phyloP scores from a whole-genome alignment of 2,329 filamentous ascomycete genomes.

The Aphanocladium album region DNA sequence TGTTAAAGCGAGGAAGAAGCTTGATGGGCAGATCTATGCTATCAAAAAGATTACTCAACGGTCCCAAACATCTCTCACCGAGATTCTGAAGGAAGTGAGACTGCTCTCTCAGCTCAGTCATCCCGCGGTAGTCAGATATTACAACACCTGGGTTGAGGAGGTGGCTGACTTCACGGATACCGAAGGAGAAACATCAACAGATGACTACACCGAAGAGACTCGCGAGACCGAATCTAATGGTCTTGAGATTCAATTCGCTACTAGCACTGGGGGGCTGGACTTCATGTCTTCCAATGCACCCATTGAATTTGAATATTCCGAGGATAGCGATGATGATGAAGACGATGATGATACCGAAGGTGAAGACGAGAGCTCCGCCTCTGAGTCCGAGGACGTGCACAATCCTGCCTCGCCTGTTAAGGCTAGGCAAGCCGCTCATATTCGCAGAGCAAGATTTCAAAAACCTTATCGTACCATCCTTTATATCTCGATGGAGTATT shows the following conservation, averaged over 20 bases:
- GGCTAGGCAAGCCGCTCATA: slow-evolving; percentile 24
- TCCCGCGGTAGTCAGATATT: slow-evolving; percentile 81
- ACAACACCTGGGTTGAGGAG: slow-evolving; percentile 90
- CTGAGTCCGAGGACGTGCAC: slow-evolving; percentile 28
- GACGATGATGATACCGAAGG: slow-evolving; percentile 42
- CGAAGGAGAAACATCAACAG: slow-evolving; percentile 53
- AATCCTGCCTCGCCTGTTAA: slow-evolving; percentile 27
- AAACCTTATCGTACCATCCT: slow-evolving; percentile 65
- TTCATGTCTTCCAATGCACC: slow-evolving; percentile 86
- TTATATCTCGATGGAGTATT: slow-evolving; percentile 99
- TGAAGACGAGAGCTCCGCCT: slow-evolving; percentile 34
- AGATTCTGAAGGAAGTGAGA: slow-evolving; percentile 80
- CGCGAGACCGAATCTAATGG: slow-evolving; percentile 35
- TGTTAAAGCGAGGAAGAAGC: slow-evolving; percentile 88
- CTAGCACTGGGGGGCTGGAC: slow-evolving; percentile 77
- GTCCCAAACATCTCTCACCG: slow-evolving; percentile 71
- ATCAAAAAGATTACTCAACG: slow-evolving; percentile 93
- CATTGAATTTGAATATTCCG: slow-evolving; percentile 71
- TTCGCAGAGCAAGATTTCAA: slow-evolving; percentile 35
- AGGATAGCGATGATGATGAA: slow-evolving; percentile 40
- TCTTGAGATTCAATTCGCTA: slow-evolving; percentile 54
- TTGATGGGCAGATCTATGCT: slow-evolving; percentile 89
- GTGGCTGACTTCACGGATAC: slow-evolving; percentile 47
- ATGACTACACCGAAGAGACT: slow-evolving; percentile 36
- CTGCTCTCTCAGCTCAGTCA: slow-evolving; percentile 90